phyloP scores from a whole-genome alignment of 192 early-diverging fungal species.

The Backusella tarrabulga region DNA sequence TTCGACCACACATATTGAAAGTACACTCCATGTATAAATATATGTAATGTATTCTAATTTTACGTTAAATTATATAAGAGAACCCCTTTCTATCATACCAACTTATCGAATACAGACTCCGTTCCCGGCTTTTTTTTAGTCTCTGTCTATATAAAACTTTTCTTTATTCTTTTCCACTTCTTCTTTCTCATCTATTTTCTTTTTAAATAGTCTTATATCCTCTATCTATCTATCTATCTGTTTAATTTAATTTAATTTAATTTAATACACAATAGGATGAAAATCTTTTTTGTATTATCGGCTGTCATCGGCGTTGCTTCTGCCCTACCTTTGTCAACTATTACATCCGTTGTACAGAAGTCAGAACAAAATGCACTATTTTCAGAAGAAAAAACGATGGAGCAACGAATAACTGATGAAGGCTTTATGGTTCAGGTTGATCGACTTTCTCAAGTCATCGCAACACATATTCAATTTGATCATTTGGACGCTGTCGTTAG shows the following conservation, averaged over 20 bases:
- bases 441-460: conserved; percentile 14
- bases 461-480: conserved; percentile 29
- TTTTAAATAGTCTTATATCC: not conserved
- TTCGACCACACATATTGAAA: not conserved
- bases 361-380: not conserved
- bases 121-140: not conserved
- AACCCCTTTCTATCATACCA: not conserved
- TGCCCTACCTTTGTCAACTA: not conserved
- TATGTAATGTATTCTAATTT: not conserved
- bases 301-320: not conserved
- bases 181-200: not conserved
- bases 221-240: not conserved
- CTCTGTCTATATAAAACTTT: not conserved
- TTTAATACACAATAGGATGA: not conserved
- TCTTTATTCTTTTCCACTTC: not conserved
- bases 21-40: not conserved
- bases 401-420: not conserved
- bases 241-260: not conserved
- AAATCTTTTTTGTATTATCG: not conserved
- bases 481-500: conserved; percentile 25
- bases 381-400: not conserved
- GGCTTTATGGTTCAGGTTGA: conserved; percentile 16
- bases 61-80: not conserved
- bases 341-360: not conserved
- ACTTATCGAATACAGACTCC: not conserved